Base-by-base conservation (phyloP, 2,329 filamentous ascomycete species). In the Orbilia javanica region DNA sequence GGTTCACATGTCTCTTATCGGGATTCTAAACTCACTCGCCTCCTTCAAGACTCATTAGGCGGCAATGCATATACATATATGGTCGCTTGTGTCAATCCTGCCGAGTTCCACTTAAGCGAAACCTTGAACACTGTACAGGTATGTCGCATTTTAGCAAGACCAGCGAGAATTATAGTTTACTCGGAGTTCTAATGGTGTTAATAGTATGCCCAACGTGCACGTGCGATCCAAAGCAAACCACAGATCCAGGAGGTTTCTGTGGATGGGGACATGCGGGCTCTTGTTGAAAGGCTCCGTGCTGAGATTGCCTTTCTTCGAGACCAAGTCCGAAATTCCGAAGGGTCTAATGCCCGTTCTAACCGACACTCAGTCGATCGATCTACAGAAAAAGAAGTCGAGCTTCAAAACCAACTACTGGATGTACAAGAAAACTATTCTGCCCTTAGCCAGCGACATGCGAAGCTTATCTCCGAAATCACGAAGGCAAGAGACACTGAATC, bases 51-150 rank as follows among this genome's bases (percentile, higher is more conserved):
- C 84, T 99, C 96, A 0, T 88, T 99, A 4, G 96, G 96, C 72
- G 96, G 96, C 3, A 98, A 97, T 83, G 96, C 96, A 39, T 97
- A 97, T 83, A 99, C 96, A 0, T 99, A 98, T 85, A 98, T 99
- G 96, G 96, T 99, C 85, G 96, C 96, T 7, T 99, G 96, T 85
- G 94, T 99, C 31, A 99, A 95, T 0, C 95, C 94, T 0, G 93
- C 95, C 13, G 94, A 97, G 83, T 99, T 99, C 83, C 96, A 99
- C 84, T 87, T 99, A 52, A 98, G 94, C 85, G 96, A 99, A 85
- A 98, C 96, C 0, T 87, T 99, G 73, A 99, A 99, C 84, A 99
- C 96, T 0, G 93, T 99, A 22, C 93, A 82, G 79, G 81, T 82
- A 80, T 64, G 64, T 67, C 36, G 39, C 4, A 55, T 11, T 36